Base-by-base conservation (phyloP, 257 asterid genomes). In the Ilex asprella region DNA sequence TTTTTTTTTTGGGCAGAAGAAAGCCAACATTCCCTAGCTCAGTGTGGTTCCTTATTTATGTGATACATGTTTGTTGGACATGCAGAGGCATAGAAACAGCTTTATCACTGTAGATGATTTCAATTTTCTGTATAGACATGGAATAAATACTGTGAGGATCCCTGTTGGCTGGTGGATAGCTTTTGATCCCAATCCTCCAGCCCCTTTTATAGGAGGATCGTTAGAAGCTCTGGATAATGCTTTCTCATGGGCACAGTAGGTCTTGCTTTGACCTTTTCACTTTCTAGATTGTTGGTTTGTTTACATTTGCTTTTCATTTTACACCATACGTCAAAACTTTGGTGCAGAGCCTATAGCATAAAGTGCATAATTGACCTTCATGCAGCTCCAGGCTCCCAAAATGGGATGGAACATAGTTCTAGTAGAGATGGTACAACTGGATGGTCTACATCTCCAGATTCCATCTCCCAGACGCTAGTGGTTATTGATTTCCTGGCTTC, bases 81-180 rank as follows among this genome's bases (percentile, higher is more conserved):
- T 78, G 90, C 86, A 87, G 97, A 76, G 74, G 56, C 97, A 87
- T 64, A 78, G 96, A 66, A 78, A 76, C 75, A 81, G 58, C 41
- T 90, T 81, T 64, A 80, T 90, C 81, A 85, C 90, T 1, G 46
- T 74, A 51, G 88, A 82, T 29, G 97, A 90, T 55, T 85, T 90
- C 74, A 52, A 71, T 70, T 90, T 87, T 75, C 79, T 90, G 16
- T 75, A 80, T 78, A 78, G 71, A 66, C 80, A 87, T 39, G 97
- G 95, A 56, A 74, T 85, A 71, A 87, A 87, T 65, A 70, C 95
- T 2, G 96, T 90, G 53, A 78, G 97, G 71, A 85, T 87, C 70
- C 97, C 97, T 0, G 93, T 90, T 52, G 96, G 97, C 13, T 90
- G 97, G 97, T 90, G 96, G 97, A 84, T 87, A 68, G 96, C 91